Percentiles rank a stretch among this genome's conserved stretches.
phyloP scores from a whole-genome alignment of 2,329 filamentous ascomycete species.

The Trichophyton simii region DNA sequence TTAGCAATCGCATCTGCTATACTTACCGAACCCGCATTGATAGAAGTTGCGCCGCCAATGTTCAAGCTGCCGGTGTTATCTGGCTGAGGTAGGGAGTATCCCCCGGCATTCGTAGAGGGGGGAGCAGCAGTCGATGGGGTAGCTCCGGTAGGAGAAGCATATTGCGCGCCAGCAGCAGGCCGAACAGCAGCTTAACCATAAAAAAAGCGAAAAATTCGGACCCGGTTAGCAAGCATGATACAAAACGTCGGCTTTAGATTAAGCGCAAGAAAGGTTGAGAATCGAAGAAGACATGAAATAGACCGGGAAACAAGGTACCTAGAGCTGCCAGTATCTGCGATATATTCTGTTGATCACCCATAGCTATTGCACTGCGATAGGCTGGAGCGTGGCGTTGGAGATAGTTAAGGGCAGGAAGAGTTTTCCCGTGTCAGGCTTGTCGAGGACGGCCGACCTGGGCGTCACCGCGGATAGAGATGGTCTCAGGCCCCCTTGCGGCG shows the following conservation, averaged over 20 bases:
- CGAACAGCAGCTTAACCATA: slow-evolving; percentile 35
- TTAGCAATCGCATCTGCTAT: slow-evolving; percentile 76
- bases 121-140: slow-evolving; percentile 17
- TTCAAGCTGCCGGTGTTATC: slow-evolving; percentile 59
- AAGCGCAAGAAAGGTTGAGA: not conserved
- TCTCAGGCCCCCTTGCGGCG: not conserved
- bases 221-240: not conserved
- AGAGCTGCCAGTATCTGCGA: slow-evolving; percentile 13
- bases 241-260: not conserved
- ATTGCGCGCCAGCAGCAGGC: slow-evolving; percentile 24
- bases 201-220: not conserved
- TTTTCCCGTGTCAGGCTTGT: not conserved
- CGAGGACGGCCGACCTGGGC: not conserved
- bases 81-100: slow-evolving; percentile 31
- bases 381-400: not conserved
- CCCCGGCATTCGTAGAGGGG: slow-evolving; percentile 33
- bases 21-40: slow-evolving; percentile 68
- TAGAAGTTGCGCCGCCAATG: slow-evolving; percentile 64
- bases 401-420: not conserved
- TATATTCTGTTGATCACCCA: slow-evolving; percentile 14
- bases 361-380: slow-evolving; percentile 2
- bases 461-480: not conserved
- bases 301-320: slow-evolving; percentile 5
- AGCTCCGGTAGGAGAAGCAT: not conserved
- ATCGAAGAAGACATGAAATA: not conserved